Base-by-base conservation (phyloP, 78 protist species). In the Dictyostelium brefeldianum region DNA sequence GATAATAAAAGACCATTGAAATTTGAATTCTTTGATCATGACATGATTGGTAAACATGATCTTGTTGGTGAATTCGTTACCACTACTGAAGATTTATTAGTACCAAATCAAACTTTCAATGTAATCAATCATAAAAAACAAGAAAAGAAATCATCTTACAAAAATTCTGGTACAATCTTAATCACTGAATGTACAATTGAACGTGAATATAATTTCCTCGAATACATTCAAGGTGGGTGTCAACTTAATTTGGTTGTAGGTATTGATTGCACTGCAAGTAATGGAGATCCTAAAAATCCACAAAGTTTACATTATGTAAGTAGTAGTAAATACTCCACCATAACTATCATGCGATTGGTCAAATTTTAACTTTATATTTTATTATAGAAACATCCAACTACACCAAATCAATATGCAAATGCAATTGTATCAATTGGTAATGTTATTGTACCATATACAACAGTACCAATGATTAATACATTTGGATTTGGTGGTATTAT, bases 211-310 rank as follows among this genome's bases (percentile, higher is more conserved):
- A 22, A 71, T 20, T 93, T 96, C 48, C 20, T 97, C 70, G 98
- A 97, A 12, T 97, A 94, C 80, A 15, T 96, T 36, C 27, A 20
- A 14, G 94, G 95, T 31, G 98, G 97, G 9, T 53, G 79, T 59
- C 92, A 97, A 78, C 8, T 98, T 22, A 22, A 25, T n/a, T 69
- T 96, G 48, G 17, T 77, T 10, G 89, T 92, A 20, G 99, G 97
- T 41, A 92, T 98, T 67, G 99, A 98, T 85, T 98, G 96, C 91
- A 98, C 99, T 0, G 97, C 85, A 5, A 59, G 90, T 29, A 98
- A 98, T 73, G 96, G 78, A 18, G 27, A 67, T 36, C 70, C 90
- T 47, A 12, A 4, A 2, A 6, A n/a, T 36, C 47, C 64, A 1
- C n/a, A 27, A n/a, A 56, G 81, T 31, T 31, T 91, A 11, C 95